Conservation (phyloP, 2,329 filamentous ascomycete genomes). For the Ophiocordyceps robertsii region DNA sequence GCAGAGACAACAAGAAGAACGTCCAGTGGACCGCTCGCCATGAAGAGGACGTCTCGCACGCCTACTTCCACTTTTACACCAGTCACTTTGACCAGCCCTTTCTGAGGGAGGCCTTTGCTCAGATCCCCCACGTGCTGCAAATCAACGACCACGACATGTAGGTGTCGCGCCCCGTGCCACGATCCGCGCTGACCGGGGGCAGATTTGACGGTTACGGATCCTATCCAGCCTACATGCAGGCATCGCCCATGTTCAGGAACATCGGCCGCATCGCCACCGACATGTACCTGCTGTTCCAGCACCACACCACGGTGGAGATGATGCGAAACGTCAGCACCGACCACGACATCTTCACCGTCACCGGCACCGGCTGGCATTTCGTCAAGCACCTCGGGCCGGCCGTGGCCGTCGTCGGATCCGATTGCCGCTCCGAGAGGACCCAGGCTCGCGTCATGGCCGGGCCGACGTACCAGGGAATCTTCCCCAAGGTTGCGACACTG, state of each 20-base stretch:
- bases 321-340: conserved; percentile 81
- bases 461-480: conserved; percentile 91
- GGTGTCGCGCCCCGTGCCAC: conserved; percentile 25
- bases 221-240: conserved; percentile 97
- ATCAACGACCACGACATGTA: conserved; percentile 97
- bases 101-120: conserved; percentile 86
- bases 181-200: neutral
- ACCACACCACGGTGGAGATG: conserved; percentile 90
- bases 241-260: conserved; percentile 95
- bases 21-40: conserved; percentile 86
- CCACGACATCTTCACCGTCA: conserved; percentile 87
- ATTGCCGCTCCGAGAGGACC: conserved; percentile 84
- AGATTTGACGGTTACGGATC: conserved; percentile 96
- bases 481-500: conserved; percentile 84
- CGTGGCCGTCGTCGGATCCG: conserved; percentile 77
- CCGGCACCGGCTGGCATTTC: conserved; percentile 97
- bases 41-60: conserved; percentile 89
- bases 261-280: conserved; percentile 90
- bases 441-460: conserved; percentile 88
- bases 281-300: conserved; percentile 97
- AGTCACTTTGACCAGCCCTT: conserved; percentile 97
- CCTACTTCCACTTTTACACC: conserved; percentile 98
- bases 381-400: conserved; percentile 91
- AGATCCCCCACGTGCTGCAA: conserved; percentile 87
- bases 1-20: conserved; percentile 84